These are phyloP conservation scores for Fusarium chlamydosporum DNA, from an alignment of 2,329 filamentous ascomycete species.

Conservation along the genomic window DNA sequence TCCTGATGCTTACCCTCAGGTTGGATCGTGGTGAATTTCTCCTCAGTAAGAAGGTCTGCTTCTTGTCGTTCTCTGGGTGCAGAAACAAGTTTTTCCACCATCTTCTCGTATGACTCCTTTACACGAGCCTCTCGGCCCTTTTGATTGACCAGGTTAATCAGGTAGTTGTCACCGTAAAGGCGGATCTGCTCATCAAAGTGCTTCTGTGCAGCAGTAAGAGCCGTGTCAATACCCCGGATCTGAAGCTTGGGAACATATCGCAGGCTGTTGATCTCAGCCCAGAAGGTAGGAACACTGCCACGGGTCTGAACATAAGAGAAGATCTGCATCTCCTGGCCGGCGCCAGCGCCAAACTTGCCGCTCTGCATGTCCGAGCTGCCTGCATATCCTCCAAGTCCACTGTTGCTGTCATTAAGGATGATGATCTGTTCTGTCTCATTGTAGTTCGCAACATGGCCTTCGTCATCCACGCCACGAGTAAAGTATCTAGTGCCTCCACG, in stretches of 20 bases:
- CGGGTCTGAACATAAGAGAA: slow-evolving; percentile 96
- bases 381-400: slow-evolving; percentile 83
- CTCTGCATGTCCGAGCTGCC: slow-evolving; percentile 82
- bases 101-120: slow-evolving; percentile 93
- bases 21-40: slow-evolving; percentile 87
- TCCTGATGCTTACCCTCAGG: slow-evolving; percentile 69
- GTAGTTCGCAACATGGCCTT: slow-evolving; percentile 97
- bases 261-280: slow-evolving; percentile 95
- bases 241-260: slow-evolving; percentile 93
- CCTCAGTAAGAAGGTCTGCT: slow-evolving; percentile 75
- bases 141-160: slow-evolving; percentile 97
- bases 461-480: slow-evolving; percentile 91
- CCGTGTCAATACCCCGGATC: slow-evolving; percentile 85
- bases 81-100: slow-evolving; percentile 82
- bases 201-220: slow-evolving; percentile 80
- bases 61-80: slow-evolving; percentile 76
- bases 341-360: slow-evolving; percentile 71
- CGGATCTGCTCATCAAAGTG: slow-evolving; percentile 96
- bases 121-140: slow-evolving; percentile 90
- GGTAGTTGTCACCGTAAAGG: slow-evolving; percentile 94
- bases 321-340: slow-evolving; percentile 84
- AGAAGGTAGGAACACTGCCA: slow-evolving; percentile 95
- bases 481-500: slow-evolving; percentile 95
- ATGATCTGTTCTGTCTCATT: slow-evolving; percentile 98
- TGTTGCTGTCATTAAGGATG: slow-evolving; percentile 85